Evolutionary conservation across 2,329 filamentous ascomycete species (phyloP), one percentile per base, ranked within the genome.

Genomic region (Exserohilum rostratum): DNA sequence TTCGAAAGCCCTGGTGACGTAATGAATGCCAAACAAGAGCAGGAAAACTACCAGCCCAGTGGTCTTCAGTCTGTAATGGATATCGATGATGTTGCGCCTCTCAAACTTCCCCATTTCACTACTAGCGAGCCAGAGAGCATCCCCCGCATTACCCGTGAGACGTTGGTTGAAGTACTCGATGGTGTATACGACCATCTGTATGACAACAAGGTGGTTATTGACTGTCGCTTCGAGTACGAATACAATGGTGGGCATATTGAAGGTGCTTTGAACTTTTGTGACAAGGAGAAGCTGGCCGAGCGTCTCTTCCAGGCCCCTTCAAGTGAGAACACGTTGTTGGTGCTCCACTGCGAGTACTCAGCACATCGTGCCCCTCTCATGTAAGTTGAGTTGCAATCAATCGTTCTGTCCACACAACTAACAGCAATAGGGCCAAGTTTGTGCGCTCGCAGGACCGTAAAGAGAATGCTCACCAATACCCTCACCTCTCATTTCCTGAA

Each of bases 281-380:
- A 97, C 79, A 97, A 97, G 78, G 93, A 99, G 69, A 79, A 90
- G 57, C 82, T 99, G 54, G 87, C 91, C 7, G 82, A 82, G 50
- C 87, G 93, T 64, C 85, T 99, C 44, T 96, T 99, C 75, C 82
- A 68, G 29, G 53, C 66, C 11, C 57, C 67, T 42, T 85, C 88
- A 45, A 89, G 87, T 0, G 85, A 87, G 46, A 89, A 88, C 63
- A 95, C 92, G 0, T 82, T 97, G 10, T 78, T 99, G 58, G 87
- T 99, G 64, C 91, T 99, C 68, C 95, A 99, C 79, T 99, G 95
- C 84, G 95, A 99, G 78, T 99, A 98, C 78, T 98, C 95, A 30
- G 93, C 91, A 34, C 93, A 98, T 75, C 90, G 95, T 59, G 95
- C 95, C 40, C 95, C 95, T 42, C 88, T 96, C 60, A 98, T 98